A percentile compares a stretch with the other conserved stretches of the same genome.
These are phyloP conservation scores for Mucor piriformis DNA, from an alignment of 371 early-diverging fungal genomes.

Conservation along the genomic window DNA sequence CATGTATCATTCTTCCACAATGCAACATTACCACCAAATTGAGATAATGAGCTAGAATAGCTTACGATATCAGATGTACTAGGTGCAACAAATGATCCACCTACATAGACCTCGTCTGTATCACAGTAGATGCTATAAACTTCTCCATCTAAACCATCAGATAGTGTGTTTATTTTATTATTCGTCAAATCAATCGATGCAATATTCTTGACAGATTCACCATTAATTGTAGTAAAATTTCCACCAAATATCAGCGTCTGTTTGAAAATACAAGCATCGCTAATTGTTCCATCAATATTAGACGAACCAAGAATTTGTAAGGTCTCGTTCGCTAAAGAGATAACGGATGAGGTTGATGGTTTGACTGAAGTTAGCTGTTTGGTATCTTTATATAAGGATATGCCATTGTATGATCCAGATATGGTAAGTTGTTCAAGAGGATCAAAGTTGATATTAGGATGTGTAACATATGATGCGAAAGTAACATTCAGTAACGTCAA, in stretches of 20 bases:
- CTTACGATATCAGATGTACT: constrained; percentile 22
- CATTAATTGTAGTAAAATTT: constrained; percentile 40
- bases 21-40: constrained; percentile 62
- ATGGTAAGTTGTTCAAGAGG: constrained; percentile 42
- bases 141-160: constrained; percentile 71
- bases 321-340: constrained; percentile 39
- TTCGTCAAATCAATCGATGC: constrained; percentile 50
- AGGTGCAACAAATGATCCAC: constrained; percentile 42
- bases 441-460: constrained; percentile 42
- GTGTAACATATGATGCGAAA: constrained; percentile 31
- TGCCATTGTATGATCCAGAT: constrained; percentile 44
- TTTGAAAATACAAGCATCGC: constrained; percentile 32
- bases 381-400: constrained; percentile 46
- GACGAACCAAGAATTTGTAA: constrained; percentile 41
- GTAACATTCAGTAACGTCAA: neutral
- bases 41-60: constrained; percentile 39
- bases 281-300: constrained; percentile 36
- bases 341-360: constrained; percentile 34
- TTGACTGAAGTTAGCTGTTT: constrained; percentile 42
- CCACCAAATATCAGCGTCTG: constrained; percentile 55
- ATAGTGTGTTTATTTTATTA: constrained; percentile 47
- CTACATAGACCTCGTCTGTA: constrained; percentile 45
- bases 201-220: constrained; percentile 52
- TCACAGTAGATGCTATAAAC: constrained; percentile 72
- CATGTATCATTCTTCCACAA: constrained; percentile 54